Conservation (phyloP, 352 stramenopile species). For the Pythium guiyangense region DNA sequence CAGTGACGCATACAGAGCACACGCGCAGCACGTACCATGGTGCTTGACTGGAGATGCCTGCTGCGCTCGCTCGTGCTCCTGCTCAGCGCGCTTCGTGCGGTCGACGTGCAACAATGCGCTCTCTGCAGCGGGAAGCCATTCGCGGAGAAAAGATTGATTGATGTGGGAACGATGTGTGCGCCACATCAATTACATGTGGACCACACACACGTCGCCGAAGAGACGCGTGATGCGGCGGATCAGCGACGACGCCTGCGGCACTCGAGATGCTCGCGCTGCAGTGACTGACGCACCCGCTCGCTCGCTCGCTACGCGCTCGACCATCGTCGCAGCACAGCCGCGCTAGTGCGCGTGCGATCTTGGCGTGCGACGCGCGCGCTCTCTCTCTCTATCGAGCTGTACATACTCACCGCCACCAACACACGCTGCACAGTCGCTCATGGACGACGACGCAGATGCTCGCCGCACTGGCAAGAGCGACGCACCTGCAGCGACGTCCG, state of each 20-base stretch:
- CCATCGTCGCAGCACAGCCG: no score
- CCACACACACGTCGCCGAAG: background rate
- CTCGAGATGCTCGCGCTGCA: no score
- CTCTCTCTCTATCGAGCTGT: background rate
- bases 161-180: background rate
- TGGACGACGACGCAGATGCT: conserved; percentile 12
- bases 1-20: no score
- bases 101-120: background rate
- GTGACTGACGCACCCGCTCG: no score
- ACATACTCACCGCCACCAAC: background rate
- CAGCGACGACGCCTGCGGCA: no score
- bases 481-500: background rate
- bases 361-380: no score
- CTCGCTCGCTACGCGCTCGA: no score
- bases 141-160: conserved; percentile 1
- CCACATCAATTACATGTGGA: no score
- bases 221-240: no score
- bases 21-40: background rate
- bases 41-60: background rate
- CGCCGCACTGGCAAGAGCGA: conserved; percentile 4
- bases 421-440: background rate
- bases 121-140: background rate
- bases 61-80: background rate
- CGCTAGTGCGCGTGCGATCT: no score
- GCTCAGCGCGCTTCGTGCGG: background rate